Evolutionary conservation across 1,284 basidiomycete genomes (phyloP), one percentile per base, ranked within the genome.

Genomic region (Ceratobasidium sp.): DNA sequence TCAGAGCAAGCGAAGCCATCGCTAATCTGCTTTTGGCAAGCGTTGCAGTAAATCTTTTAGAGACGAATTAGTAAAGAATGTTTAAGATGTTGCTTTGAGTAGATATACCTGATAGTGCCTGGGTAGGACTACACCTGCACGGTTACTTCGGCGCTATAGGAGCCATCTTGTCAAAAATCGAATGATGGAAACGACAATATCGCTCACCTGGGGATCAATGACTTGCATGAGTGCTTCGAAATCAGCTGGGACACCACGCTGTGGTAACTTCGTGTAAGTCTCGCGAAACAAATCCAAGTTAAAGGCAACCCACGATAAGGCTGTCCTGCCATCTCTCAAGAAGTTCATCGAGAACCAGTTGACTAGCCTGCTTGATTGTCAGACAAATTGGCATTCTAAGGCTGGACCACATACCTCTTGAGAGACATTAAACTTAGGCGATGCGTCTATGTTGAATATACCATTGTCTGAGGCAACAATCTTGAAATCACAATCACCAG

Each of bases 1-100:
- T 67, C 64, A 13, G 35, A 8, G 52, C 64, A 67, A 43, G 64
- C 54, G 38, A 43, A 67, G 32, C 64, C 64, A 28, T 67, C 18
- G 50, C 26, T 44, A 38, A 67, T 67, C 18, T 55, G 49, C 21
- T 46, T 44, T 3, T 28, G 7, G 23, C 64, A 67, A 14, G 32
- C 49, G 28, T 67, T 52, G 21, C 64, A 67, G 23, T 67, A 55
- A 9, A 67, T 38, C 64, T 67, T 38, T 58, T 43, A 5, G n/a
- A n/a, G 5, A 44, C 16, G n/a, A 7, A 38, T 38, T 16, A n/a
- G 47, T 26, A 32, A 14, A 23, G n/a, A 9, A 28, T 46, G 30
- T 38, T 47, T 28, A 21, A 44, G 30, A 13, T 18, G 35, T 18
- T 4, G 38, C 14, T 55, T 3, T 23, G 14, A n/a, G 8, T 9